Evolutionary conservation across 2,329 filamentous ascomycete genomes (phyloP).

Genomic region (Westerdykella aurantiaca): DNA sequence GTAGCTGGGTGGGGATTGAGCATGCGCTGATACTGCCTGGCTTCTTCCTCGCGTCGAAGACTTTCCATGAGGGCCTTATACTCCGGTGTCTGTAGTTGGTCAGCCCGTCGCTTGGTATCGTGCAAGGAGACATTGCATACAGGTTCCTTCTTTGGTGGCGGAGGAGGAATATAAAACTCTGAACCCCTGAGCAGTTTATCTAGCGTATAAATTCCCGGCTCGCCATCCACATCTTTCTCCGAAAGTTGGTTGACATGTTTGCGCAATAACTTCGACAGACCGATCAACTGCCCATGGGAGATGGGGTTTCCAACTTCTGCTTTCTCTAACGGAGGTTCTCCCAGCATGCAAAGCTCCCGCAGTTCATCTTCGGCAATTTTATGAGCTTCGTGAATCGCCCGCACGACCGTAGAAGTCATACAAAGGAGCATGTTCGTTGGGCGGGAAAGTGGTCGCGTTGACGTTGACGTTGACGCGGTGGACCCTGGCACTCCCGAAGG

Average conservation of each 20-base stretch:
- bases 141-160: conserved; percentile 69
- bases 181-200: conserved; percentile 68
- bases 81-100: conserved; percentile 58
- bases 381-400: conserved; percentile 47
- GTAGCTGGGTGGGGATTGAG: conserved; percentile 57
- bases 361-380: conserved; percentile 14
- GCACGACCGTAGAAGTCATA: conserved; percentile 65
- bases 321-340: conserved; percentile 48
- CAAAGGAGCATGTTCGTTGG: conserved; percentile 66
- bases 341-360: conserved; percentile 18
- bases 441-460: neutral
- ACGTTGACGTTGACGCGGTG: neutral
- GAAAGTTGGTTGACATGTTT: conserved; percentile 9
- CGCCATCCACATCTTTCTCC: conserved; percentile 1
- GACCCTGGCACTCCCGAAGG: neutral
- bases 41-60: conserved; percentile 76
- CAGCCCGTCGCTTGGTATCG: neutral
- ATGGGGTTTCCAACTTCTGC: conserved; percentile 60
- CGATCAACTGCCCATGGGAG: conserved; percentile 63
- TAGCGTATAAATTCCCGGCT: conserved; percentile 43
- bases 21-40: conserved; percentile 76
- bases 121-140: conserved; percentile 44
- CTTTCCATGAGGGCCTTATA: conserved; percentile 85
- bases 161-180: conserved; percentile 70
- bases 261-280: conserved; percentile 53